Evolutionary conservation across 306 rosid genomes (phyloP).

Genomic region (Vicia faba): DNA sequence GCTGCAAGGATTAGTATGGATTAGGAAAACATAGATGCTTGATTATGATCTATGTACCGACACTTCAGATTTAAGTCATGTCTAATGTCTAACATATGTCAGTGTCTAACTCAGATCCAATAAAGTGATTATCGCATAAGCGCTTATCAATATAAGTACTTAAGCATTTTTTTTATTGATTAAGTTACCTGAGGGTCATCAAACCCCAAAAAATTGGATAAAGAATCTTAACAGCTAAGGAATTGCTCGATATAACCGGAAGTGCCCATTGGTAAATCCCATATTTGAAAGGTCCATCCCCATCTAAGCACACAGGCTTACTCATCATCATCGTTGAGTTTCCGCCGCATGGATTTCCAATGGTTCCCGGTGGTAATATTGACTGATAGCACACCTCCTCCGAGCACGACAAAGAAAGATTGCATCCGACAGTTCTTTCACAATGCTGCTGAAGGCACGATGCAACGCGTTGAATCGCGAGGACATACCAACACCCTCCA

Average conservation of each 20-base stretch:
- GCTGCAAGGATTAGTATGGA: constrained; percentile 51
- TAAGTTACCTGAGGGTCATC: constrained; percentile 87
- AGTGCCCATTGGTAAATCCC: constrained; percentile 98
- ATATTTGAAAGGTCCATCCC: constrained; percentile 69
- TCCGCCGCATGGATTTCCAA: constrained; percentile 60
- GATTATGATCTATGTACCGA: not conserved
- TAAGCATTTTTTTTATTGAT: not conserved
- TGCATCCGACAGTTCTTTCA: constrained; percentile 60
- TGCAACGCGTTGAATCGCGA: constrained; percentile 93
- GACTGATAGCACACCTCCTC: constrained; percentile 80
- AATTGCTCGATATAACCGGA: constrained; percentile 95
- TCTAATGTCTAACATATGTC: not conserved
- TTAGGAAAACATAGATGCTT: not conserved
- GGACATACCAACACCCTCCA: constrained; percentile 99
- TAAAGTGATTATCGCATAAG: no score
- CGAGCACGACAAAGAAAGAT: constrained; percentile 71
- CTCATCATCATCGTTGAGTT: constrained; percentile 46
- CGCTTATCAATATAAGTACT: no score
- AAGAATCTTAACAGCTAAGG: constrained; percentile 81
- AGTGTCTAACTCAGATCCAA: not conserved
- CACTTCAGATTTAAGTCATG: not conserved
- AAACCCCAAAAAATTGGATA: constrained; percentile 99
- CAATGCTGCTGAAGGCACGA: constrained; percentile 80
- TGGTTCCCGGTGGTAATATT: constrained; percentile 31
- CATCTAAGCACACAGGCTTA: constrained; percentile 79